Base-by-base conservation (phyloP, 2,329 filamentous ascomycete species). In the Calonectria ilicicola region DNA sequence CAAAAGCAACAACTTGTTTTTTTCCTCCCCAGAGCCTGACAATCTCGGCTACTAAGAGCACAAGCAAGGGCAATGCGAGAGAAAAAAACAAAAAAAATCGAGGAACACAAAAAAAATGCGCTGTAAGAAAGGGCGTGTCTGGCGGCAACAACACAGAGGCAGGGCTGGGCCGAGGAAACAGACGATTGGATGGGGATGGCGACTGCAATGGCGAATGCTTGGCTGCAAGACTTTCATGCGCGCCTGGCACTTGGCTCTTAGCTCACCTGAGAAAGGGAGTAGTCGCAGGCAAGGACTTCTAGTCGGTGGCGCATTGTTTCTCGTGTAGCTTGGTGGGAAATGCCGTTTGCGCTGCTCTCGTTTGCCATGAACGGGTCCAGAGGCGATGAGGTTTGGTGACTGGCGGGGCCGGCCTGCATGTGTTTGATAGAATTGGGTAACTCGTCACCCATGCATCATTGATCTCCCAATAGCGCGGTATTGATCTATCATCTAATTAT, bases 361-460 rank as follows among this genome's bases (percentile, higher is more conserved):
- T 40, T 38, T 60, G 53, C 35, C 53, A 38, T 23, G 53, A 60
- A 60, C 35, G 14, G 21, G 44, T 23, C n/a, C 21, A 35, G 15
- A 40, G 53, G 53, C 32, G 53, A 60, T 23, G 53, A 40, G 32
- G 53, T 40, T 40, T 60, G 35, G 53, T 60, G 29, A 60, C 53
- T 38, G 53, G 53, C 53, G 53, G 53, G 53, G 53, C 53, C 53
- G 53, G 38, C 29, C 35, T 27, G 53, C 53, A 40, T 60, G 53
- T 60, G 38, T 40, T 40, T 32, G 32, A 60, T 60, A 26, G 38
- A 60, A 60, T 40, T 38, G 53, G 53, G 32, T 21, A 23, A 23
- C 44, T 38, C 46, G 63, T 65, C 63, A 49, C 63, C 44, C 21
- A 27, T 15, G 32, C 63, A 65, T 65, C 63, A 65, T 65, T 65